Percentiles rank a stretch among this genome's conserved stretches.
Conservation (phyloP, 2,329 filamentous ascomycete species). For the Epichloe scottii region DNA sequence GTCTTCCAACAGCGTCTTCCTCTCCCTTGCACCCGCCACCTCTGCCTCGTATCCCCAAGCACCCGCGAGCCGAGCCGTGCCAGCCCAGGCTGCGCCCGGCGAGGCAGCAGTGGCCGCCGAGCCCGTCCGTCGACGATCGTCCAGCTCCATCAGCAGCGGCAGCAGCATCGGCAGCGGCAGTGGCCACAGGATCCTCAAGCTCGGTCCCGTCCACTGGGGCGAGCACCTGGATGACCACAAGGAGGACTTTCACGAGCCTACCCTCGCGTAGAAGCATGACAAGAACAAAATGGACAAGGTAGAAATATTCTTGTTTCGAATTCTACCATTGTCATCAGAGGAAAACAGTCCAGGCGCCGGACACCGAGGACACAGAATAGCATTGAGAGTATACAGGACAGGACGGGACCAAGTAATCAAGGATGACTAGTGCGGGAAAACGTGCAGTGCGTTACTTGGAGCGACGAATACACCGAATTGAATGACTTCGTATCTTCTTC, state of each 20-base stretch:
- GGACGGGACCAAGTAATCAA: background rate
- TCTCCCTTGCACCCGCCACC: conserved; percentile 45
- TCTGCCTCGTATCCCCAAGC: conserved; percentile 42
- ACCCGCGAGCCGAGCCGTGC: conserved; percentile 16
- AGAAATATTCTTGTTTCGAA: background rate
- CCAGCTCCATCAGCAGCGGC: conserved; percentile 38
- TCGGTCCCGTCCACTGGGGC: conserved; percentile 52
- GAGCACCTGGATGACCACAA: conserved; percentile 45
- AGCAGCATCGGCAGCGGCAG: conserved; percentile 25
- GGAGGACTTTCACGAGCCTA: conserved; percentile 39
- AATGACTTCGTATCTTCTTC: too few relatives aligned
- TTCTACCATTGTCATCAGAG: background rate
- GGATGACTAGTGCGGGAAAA: too few relatives aligned
- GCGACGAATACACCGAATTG: too few relatives aligned
- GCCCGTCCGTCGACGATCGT: conserved; percentile 33
- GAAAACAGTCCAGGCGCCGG: background rate
- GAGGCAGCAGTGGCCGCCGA: conserved; percentile 12
- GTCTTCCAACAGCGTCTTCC: conserved; percentile 26
- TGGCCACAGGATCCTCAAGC: conserved; percentile 45
- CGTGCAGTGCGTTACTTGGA: too few relatives aligned
- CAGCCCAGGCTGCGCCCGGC: conserved; percentile 7
- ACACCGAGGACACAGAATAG: background rate
- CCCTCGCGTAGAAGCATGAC: conserved; percentile 14
- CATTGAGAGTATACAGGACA: background rate
- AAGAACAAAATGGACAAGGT: conserved; percentile 20